Base-by-base conservation (phyloP, 768 basidiomycete genomes). In the Serendipita sp. region DNA sequence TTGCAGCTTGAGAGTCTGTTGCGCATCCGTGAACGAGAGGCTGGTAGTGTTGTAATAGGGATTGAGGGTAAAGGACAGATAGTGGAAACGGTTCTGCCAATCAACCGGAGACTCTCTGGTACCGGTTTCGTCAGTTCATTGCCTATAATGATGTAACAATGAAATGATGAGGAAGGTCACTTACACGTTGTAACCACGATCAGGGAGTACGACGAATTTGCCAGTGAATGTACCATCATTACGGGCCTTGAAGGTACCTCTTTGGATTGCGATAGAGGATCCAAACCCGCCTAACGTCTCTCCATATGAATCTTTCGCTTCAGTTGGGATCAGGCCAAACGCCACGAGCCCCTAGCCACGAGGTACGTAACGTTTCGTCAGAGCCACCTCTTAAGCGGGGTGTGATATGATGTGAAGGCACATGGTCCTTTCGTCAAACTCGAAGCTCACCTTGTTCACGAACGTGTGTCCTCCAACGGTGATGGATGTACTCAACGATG, bases 231-330 rank as follows among this genome's bases (percentile, higher is more conserved):
- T 72, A 1, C 78, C 80, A 65, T 78, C 67, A 1, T 66, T 54
- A 3, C 65, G 56, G 47, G 69, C 63, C 24, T 68, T 69, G 75
- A 80, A 84, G 1, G 81, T 77, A 2, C 78, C 78, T 3, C 67
- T 74, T 72, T 84, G 80, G 65, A 86, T 67, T 1, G 82, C 78
- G 24, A 85, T 83, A 1, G 82, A 83, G 63, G 83, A 83, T 16
- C 84, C 84, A 18, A 85, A 77, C 8, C 83, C 83, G 24, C 85
- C 85, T 3, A 85, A 67, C 0, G 83, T 84, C 66, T 84, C 81
- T 1, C 75, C 74, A 74, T 45, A 41, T 47, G 28, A n/a, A 24
- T 85, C 83, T 3, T 67, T 75, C 67, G 80, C 79, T 68, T 83
- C 76, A 2, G 82, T 79, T 1, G 82, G 81, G 63, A 86, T 84